These are phyloP conservation scores for Leccinum pallidistipes DNA, from an alignment of 1,284 basidiomycete genomes.

Conservation along the genomic window DNA sequence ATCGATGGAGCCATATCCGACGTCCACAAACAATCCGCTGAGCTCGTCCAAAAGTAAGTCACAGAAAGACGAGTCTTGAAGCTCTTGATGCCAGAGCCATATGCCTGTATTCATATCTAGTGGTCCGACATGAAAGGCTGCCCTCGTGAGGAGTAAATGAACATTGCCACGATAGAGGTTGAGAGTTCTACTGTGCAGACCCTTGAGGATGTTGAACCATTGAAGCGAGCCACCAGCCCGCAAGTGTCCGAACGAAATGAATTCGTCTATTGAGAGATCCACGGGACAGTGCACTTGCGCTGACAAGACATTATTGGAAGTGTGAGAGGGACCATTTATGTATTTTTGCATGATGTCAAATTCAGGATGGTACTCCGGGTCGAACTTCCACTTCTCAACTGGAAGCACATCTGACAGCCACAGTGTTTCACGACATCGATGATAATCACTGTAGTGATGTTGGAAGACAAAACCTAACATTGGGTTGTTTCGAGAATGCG, in stretches of 20 bases:
- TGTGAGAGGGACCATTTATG: constrained; percentile 33
- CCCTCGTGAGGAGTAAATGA: constrained; percentile 40
- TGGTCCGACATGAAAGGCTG: constrained; percentile 44
- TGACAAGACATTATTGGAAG: constrained; percentile 44
- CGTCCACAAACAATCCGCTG: constrained; percentile 24
- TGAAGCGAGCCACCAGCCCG: constrained; percentile 45
- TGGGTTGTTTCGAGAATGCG: constrained; percentile 41
- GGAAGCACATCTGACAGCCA: no score
- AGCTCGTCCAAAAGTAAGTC: constrained; percentile 36
- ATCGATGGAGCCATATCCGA: constrained; percentile 45
- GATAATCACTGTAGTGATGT: no score
- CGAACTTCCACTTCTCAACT: no score
- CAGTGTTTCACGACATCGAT: no score
- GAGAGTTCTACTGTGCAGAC: constrained; percentile 37
- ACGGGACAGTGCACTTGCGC: constrained; percentile 39
- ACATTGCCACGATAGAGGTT: constrained; percentile 41
- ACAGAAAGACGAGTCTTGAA: constrained; percentile 36
- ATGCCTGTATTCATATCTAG: constrained; percentile 8
- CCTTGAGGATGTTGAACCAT: constrained; percentile 38
- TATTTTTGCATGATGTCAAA: no score
- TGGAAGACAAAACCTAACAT: constrained; percentile 17
- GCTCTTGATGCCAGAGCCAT: constrained; percentile 38
- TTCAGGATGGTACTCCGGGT: no score
- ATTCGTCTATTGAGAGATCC: constrained; percentile 43
- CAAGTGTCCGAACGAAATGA: constrained; percentile 41